phyloP scores from a whole-genome alignment of 2,329 filamentous ascomycete species.

The Clonostachys solani region DNA sequence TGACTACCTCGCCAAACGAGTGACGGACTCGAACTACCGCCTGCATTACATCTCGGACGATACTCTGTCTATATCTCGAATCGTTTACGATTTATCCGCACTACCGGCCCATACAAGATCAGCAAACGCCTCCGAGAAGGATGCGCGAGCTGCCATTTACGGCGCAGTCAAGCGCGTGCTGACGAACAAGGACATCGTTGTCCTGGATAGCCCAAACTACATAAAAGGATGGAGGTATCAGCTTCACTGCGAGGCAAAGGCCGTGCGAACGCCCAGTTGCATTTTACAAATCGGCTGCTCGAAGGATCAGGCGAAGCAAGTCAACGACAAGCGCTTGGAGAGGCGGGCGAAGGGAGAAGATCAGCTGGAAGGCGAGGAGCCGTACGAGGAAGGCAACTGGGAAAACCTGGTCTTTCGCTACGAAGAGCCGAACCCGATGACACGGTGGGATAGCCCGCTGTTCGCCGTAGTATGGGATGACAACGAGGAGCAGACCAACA shows the following conservation, averaged over 20 bases:
- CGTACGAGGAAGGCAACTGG: constrained; percentile 58
- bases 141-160: constrained; percentile 72
- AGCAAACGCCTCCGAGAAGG: constrained; percentile 74
- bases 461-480: constrained; percentile 79
- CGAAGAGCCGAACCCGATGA: constrained; percentile 84
- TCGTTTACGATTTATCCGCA: constrained; percentile 64
- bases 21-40: constrained; percentile 49
- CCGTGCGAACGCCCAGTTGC: constrained; percentile 69
- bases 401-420: constrained; percentile 79
- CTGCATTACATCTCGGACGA: constrained; percentile 74
- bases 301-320: constrained; percentile 42
- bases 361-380: constrained; percentile 15
- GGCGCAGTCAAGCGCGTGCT: constrained; percentile 75
- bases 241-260: constrained; percentile 80
- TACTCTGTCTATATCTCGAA: constrained; percentile 62
- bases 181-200: constrained; percentile 68
- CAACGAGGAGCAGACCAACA: constrained; percentile 49
- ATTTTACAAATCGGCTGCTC: constrained; percentile 63
- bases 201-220: constrained; percentile 79
- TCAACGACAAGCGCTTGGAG: constrained; percentile 57
- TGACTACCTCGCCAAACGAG: constrained; percentile 56
- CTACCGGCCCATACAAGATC: constrained; percentile 59
- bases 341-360: constrained; percentile 1
- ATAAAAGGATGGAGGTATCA: constrained; percentile 91
- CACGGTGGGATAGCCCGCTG: constrained; percentile 77